Percentiles rank a stretch among this genome's conserved stretches.
Evolutionary conservation across 371 early-diverging fungal species (phyloP).

Genomic region (Lichtheimia corymbifera): DNA sequence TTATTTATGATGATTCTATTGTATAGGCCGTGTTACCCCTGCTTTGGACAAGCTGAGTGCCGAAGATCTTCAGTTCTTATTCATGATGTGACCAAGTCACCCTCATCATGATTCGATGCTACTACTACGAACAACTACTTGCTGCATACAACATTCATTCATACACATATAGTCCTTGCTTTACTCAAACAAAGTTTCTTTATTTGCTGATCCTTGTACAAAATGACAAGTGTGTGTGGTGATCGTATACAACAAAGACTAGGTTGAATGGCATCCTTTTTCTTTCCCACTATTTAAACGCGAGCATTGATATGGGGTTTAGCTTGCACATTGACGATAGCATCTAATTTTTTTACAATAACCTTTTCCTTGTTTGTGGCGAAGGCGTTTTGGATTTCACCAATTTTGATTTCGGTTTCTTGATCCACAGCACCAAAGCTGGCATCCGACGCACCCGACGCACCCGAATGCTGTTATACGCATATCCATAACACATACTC

Average conservation of each 20-base stretch:
- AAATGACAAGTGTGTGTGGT: too few relatives aligned
- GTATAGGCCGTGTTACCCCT: constrained; percentile 46
- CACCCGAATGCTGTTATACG: constrained; percentile 67
- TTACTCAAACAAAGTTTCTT: too few relatives aligned
- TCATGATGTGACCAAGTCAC: constrained; percentile 57
- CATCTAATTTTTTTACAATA: constrained; percentile 68
- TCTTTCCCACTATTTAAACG: constrained; percentile 22
- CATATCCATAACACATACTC: too few relatives aligned
- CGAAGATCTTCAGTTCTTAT: constrained; percentile 88
- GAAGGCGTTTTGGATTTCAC: constrained; percentile 64
- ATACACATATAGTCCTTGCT: too few relatives aligned
- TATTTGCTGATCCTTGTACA: too few relatives aligned
- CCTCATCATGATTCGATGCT: too few relatives aligned
- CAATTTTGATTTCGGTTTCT: constrained; percentile 81
- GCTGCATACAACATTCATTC: too few relatives aligned
- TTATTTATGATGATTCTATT: neutral
- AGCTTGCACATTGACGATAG: constrained; percentile 74
- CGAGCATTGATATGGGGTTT: constrained; percentile 66
- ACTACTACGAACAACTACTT: too few relatives aligned
- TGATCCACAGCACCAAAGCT: constrained; percentile 65
- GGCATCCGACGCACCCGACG: constrained; percentile 76
- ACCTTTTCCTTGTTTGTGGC: constrained; percentile 75
- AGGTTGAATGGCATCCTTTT: too few relatives aligned
- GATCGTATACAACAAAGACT: too few relatives aligned
- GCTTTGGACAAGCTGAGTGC: constrained; percentile 73